Evolutionary conservation across 1,284 basidiomycete species (phyloP), one percentile per base, ranked within the genome.

Genomic region (Phlebopus sp.): DNA sequence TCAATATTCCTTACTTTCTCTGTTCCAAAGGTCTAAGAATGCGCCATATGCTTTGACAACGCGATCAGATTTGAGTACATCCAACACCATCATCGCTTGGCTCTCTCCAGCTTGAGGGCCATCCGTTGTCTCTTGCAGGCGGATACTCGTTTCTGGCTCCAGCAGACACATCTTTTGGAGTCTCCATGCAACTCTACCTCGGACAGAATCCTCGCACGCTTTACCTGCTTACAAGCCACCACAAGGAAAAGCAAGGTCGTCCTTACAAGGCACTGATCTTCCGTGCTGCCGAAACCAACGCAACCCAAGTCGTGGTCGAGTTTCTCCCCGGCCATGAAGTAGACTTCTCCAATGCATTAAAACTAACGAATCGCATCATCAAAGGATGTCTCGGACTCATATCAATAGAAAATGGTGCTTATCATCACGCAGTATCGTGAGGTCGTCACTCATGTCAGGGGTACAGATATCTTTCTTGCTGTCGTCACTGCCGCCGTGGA

Each of bases 301-400:
- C 78, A 11, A 68, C 68, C 11, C 85, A 89, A 63, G 82, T 84
- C 42, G 78, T 93, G 31, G 91, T 94, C 13, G 92, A 95, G 66
- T 91, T 94, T 59, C 66, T 94, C 5, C 80, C 78, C 0, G 81
- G 83, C 53, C 73, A 81, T 42, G 77, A 90, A 57, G 77, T 94
- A 23, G 83, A 92, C 58, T 72, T 90, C 30, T 60, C 70, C 10
- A 78, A 75, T 50, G 71, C 86, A 11, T 70, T 84, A 47, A 79
- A 77, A 49, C 65, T 90, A 41, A 86, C 81, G 32, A 82, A 71
- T 36, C 75, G 82, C 55, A 71, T 76, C 21, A 81, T 92, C 7
- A 87, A 87, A 61, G 92, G 92, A 30, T 92, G 91, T 54, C 68
- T 95, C 46, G 92, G 92, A 2, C 69, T 90, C 46, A 85, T 90